A percentile compares a stretch with the other conserved stretches of the same genome.
Conservation (phyloP, 2,329 filamentous ascomycete genomes). For the Ceratocystis eucalypticola region DNA sequence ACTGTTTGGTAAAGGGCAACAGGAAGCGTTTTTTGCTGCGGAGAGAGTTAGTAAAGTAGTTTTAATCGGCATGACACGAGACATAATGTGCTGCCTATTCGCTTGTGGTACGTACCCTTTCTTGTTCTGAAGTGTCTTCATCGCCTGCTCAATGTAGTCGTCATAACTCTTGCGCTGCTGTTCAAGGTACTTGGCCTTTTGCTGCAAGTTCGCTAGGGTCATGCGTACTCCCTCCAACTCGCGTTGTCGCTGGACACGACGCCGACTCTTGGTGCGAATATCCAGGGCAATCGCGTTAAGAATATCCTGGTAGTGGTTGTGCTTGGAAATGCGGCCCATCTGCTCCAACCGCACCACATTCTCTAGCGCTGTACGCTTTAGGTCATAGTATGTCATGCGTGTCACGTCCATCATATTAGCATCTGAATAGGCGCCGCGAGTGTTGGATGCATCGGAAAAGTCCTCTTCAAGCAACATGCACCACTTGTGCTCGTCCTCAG, state of each 20-base stretch:
- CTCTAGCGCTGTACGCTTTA: constrained; percentile 86
- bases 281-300: constrained; percentile 93
- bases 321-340: constrained; percentile 70
- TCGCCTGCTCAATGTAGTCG: constrained; percentile 97
- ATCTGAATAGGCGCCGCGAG: constrained; percentile 79
- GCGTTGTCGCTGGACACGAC: constrained; percentile 78
- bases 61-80: too few species aligned
- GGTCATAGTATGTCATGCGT: constrained; percentile 74
- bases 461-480: constrained; percentile 68
- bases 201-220: constrained; percentile 61
- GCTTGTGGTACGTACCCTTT: constrained; percentile 53
- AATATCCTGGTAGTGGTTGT: constrained; percentile 95
- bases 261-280: constrained; percentile 90
- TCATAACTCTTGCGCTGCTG: constrained; percentile 96
- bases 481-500: constrained; percentile 87
- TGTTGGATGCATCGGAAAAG: constrained; percentile 43
- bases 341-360: constrained; percentile 86
- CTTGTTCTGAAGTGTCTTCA: constrained; percentile 92
- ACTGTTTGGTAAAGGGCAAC: constrained; percentile 94
- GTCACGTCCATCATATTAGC: constrained; percentile 80
- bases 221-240: constrained; percentile 74
- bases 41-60: constrained; percentile 17
- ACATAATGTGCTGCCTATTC: constrained; percentile 18
- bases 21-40: constrained; percentile 76
- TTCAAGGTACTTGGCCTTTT: constrained; percentile 85